Base-by-base conservation (phyloP, 2,329 filamentous ascomycete species). In the Arachnopeziza araneosa region DNA sequence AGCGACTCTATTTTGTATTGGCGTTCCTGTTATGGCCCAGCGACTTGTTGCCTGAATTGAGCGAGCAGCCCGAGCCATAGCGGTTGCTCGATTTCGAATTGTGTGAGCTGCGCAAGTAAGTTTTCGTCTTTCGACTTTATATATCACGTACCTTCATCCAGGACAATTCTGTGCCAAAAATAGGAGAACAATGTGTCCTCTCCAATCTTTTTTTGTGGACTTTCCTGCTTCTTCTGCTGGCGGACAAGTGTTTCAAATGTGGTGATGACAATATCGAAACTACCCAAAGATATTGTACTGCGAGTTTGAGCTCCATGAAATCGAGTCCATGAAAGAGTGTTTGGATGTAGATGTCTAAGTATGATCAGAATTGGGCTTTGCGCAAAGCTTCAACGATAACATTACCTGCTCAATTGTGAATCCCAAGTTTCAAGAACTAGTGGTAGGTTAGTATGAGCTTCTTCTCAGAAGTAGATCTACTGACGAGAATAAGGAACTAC, bases 11-110 rank as follows among this genome's bases (percentile, higher is more conserved):
- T 82, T 82, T 52, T 81, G 79, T 0, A 82, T 76, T 0, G 79
- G 79, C 0, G 79, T 82, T 0, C 79, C 79, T 0, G 77, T 80
- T 0, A 82, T 73, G 1, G 75, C 76, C 79, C 79, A 82, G 6
- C 79, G 72, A 1, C 68, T 58, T 14, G 69, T 61, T 0, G 75
- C 69, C 0, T 75, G 61, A 0, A 82, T 68, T 1, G 69, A 69
- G 32, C 72, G 78, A 0, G 76, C 66, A 1, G 77, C 76, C 55
- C 65, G 69, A 22, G 75, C 69, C 64, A 74, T 77, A 19, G 32
- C 36, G 21, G 61, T 60, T 19, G 26, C 26, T 56, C 61, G 54
- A 50, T 60, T 65, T 50, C 59, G 54, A 50, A 65, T 65, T 22
- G 52, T 60, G 21, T 63, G 63, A 1, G 63, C 63, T 63, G 26